phyloP scores from a whole-genome alignment of 345 rosid species.

The Dipteronia sinensis region DNA sequence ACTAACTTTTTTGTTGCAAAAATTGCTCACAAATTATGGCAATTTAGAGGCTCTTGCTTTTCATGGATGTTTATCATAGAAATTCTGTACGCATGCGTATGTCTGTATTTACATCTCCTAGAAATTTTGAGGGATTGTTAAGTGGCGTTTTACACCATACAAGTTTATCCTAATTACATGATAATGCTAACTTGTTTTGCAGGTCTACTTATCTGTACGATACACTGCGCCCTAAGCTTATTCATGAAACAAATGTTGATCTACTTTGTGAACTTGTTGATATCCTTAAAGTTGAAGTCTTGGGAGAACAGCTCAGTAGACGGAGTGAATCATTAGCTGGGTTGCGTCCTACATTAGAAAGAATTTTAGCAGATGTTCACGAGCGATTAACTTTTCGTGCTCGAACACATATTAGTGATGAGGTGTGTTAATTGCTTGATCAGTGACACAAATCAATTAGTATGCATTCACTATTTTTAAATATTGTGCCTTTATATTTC shows the following conservation, averaged over 20 bases:
- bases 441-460: background rate
- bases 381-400: conserved; percentile 97
- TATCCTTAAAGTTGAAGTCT: conserved; percentile 90
- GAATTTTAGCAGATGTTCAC: conserved; percentile 89
- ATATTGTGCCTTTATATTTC: background rate
- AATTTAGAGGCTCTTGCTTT: background rate
- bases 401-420: conserved; percentile 93
- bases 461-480: background rate
- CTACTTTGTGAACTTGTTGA: conserved; percentile 95
- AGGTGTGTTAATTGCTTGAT: conserved; percentile 46
- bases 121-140: background rate
- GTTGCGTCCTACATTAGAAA: conserved; percentile 79
- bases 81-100: background rate
- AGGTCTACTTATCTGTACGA: conserved; percentile 94
- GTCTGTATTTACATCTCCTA: background rate
- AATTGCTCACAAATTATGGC: background rate
- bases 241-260: conserved; percentile 86
- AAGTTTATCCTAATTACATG: background rate
- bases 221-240: conserved; percentile 89
- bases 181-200: conserved; percentile 18
- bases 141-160: background rate
- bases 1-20: background rate
- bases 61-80: background rate
- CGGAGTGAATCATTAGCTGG: conserved; percentile 83
- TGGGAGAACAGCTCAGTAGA: conserved; percentile 83